Evolutionary conservation across 768 basidiomycete genomes (phyloP), one percentile per base, ranked within the genome.

Genomic region (Cyclocybe aegerita): DNA sequence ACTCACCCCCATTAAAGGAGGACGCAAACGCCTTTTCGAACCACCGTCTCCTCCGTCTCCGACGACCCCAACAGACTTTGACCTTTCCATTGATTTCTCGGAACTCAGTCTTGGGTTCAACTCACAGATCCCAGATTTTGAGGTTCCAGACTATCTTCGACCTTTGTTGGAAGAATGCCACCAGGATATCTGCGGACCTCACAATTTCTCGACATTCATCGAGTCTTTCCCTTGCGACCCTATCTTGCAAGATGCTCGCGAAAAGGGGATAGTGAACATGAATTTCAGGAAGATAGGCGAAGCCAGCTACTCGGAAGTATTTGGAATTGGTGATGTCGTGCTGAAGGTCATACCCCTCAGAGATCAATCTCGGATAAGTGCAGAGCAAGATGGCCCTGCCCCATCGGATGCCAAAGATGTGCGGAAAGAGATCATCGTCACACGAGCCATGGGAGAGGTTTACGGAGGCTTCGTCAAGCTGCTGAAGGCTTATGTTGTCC

Each of bases 251-350:
- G 57, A 61, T n/a, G 58, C 62, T 15, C 52, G 57, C 9, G 51
- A 46, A 11, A 49, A 46, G 11, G 39, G 52, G 1, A 45, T 33
- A 8, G 42, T 34, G 56, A 69, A 53, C 32, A 52, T 67, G 16
- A 66, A 49, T 5, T 93, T 93, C 68, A 75, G 70, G 57, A 99
- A 99, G 69, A 85, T 98, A 40, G 96, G 96, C 37, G 97, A 99
- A 70, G 97, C 97, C 6, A 92, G 90, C 43, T 99, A 89, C 67
- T 96, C 93, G 0, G 97, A 99, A 63, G 97, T 99, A 29, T 99
- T 92, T 66, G 88, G 88, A 7, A 86, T 94, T 44, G 88, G 88
- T 2, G 82, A 89, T 56, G 82, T 95, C 32, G 93, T 95, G n/a
- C 76, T 95, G 55, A 96, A 95, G 72, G 78, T 97, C 39, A 84